These are phyloP conservation scores for Podospora tetraspora DNA, from an alignment of 495 filamentous ascomycete species.

Conservation along the genomic window DNA sequence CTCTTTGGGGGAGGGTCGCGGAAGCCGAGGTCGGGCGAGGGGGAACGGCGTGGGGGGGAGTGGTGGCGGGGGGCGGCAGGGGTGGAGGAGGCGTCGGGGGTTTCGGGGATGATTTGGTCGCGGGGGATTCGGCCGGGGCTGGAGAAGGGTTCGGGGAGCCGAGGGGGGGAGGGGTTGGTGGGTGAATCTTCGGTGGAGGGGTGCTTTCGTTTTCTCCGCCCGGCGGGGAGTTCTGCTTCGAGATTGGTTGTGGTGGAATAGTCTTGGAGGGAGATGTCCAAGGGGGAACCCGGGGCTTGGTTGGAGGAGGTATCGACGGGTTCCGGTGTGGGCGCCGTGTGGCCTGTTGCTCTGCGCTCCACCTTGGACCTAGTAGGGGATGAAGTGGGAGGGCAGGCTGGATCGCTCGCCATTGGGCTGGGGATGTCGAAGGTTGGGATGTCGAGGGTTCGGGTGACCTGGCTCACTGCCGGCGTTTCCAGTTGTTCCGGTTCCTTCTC, in stretches of 20 bases:
- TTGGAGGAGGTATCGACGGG: neutral
- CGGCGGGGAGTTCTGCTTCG: neutral
- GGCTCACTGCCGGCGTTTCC: neutral
- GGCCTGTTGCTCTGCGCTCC: neutral
- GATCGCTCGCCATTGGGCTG: neutral
- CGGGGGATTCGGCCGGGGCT: neutral
- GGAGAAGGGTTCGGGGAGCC: neutral
- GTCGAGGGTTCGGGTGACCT: neutral
- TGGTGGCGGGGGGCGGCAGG: neutral
- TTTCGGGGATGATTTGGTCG: constrained; percentile 4
- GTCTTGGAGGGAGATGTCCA: neutral
- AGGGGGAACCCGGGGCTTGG: neutral
- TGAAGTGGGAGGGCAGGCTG: neutral
- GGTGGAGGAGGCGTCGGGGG: constrained; percentile 1
- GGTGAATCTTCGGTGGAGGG: neutral
- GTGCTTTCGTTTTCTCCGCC: neutral
- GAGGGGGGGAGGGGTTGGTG: neutral
- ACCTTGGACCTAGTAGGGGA: neutral
- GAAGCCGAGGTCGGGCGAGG: neutral
- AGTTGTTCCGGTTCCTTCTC: neutral
- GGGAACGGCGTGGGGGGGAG: neutral
- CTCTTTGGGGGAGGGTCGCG: neutral
- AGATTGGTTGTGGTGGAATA: neutral
- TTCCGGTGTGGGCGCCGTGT: neutral
- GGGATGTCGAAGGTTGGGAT: neutral